Conservation (phyloP, 2,329 filamentous ascomycete species). For the Dendrostoma leiphaemia region DNA sequence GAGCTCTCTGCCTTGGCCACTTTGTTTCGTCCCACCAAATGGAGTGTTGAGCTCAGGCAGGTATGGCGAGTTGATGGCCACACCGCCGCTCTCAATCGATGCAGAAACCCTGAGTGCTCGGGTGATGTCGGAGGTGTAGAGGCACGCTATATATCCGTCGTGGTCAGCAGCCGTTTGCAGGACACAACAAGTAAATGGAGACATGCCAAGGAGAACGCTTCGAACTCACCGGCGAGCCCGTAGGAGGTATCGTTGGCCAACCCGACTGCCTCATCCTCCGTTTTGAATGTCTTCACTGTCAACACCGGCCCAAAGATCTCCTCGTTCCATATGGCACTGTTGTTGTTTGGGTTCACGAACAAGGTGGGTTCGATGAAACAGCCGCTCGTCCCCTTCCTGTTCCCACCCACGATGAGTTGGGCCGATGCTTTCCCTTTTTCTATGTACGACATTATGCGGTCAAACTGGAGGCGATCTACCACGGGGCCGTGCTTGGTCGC, state of each 20-base stretch:
- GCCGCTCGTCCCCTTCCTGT: background rate
- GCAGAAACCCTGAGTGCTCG: constrained; percentile 1
- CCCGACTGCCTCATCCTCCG: constrained; percentile 2
- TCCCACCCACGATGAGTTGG: background rate
- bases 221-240: background rate
- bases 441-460: constrained; percentile 6
- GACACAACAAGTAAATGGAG: too few species aligned
- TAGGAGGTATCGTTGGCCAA: constrained; percentile 9
- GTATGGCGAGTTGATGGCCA: constrained; percentile 3
- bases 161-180: background rate
- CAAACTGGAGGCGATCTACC: constrained; percentile 5
- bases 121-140: constrained; percentile 10
- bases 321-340: constrained; percentile 3
- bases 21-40: constrained; percentile 9
- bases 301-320: constrained; percentile 8
- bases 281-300: constrained; percentile 1
- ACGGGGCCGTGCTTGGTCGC: constrained; percentile 1
- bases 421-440: background rate
- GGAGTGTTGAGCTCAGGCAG: constrained; percentile 3
- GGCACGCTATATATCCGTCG: background rate
- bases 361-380: constrained; percentile 4
- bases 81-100: constrained; percentile 1
- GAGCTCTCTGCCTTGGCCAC: constrained; percentile 8
- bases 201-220: background rate
- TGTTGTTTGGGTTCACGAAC: background rate